Evolutionary conservation across 1,284 basidiomycete species (phyloP), one percentile per base, ranked within the genome.

Genomic region (Moesziomyces antarcticus): DNA sequence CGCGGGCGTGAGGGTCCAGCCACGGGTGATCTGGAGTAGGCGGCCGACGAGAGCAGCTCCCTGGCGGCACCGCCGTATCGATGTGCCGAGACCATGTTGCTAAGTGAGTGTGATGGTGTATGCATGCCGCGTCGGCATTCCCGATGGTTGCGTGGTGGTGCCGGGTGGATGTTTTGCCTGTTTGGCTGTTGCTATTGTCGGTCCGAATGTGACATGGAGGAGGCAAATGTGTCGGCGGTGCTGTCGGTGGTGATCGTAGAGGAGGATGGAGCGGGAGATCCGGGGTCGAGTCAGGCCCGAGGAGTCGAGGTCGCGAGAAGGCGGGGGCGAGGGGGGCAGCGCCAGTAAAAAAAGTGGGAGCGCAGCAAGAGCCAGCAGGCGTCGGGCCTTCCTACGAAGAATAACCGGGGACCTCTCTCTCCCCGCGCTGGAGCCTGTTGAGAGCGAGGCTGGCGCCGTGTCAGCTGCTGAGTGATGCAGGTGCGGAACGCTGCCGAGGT

Each of bases 1-100:
- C 60, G 53, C 20, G 57, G 53, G 3, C 60, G 52, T 5, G 70
- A 73, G 14, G 64, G 60, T 1, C 64, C 70, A 27, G 70, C 64
- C 3, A 57, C 22, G 2, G 61, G 30, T 21, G 50, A 24, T 13
- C 41, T 60, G 3, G 41, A 22, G 18, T 52, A 40, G 1, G 65
- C 45, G 20, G 59, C 58, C 20, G 62, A 62, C 9, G 52, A 51
- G 6, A 72, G 46, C 46, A 67, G 56, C 52, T 68, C 70, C 44
- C 64, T 50, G 18, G 70, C 70, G 40, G 70, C 52, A 11, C 60
- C 47, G 25, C 27, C 47, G 33, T 50, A 65, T 11, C 70, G 59
- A 35, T 55, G 63, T 24, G 69, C 54, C n/a, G 66, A 55, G 11
- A 56, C 22, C 59, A 63, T 52, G 46, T 46, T 59, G 20, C 25